phyloP scores from a whole-genome alignment of 2,329 filamentous ascomycete genomes.

The Drechslera avenae region DNA sequence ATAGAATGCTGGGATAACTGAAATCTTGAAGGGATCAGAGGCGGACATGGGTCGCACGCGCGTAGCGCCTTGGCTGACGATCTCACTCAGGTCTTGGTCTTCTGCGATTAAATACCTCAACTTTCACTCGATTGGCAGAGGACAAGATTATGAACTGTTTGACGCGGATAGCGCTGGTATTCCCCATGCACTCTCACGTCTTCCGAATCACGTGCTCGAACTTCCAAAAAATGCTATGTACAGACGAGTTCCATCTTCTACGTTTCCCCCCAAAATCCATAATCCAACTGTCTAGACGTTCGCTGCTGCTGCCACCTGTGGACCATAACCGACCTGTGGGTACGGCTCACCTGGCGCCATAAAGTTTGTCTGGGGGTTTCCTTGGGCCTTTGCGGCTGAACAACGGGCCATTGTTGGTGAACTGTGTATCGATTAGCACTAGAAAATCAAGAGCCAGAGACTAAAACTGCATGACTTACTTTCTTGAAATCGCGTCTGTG shows the following conservation, averaged over 20 bases:
- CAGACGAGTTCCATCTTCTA: slow-evolving; percentile 28
- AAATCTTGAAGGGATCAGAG: slow-evolving; percentile 5
- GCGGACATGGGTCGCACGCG: slow-evolving; percentile 5
- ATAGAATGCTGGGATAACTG: neutral
- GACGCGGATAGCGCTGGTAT: slow-evolving; percentile 22
- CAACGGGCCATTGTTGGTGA: slow-evolving; percentile 98
- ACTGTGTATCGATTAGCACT: slow-evolving; percentile 55
- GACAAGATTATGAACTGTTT: slow-evolving; percentile 16
- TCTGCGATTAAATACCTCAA: slow-evolving; percentile 9
- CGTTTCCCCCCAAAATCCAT: slow-evolving; percentile 15
- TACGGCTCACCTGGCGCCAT: slow-evolving; percentile 55
- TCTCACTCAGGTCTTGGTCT: slow-evolving; percentile 6
- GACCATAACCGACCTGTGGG: slow-evolving; percentile 51
- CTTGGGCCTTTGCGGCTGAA: slow-evolving; percentile 82
- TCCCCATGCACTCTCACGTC: slow-evolving; percentile 30
- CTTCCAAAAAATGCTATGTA: slow-evolving; percentile 36
- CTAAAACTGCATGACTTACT: slow-evolving; percentile 60
- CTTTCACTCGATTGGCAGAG: neutral
- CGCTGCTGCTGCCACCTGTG: slow-evolving; percentile 31
- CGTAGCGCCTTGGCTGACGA: slow-evolving; percentile 21
- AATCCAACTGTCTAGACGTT: slow-evolving; percentile 23
- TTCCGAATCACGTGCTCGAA: slow-evolving; percentile 24
- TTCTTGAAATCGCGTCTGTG: slow-evolving; percentile 95
- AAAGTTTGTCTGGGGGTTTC: slow-evolving; percentile 57
- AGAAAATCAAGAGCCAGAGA: neutral